Evolutionary conservation across 179 eudicot species (phyloP), one percentile per base, ranked within the genome.

Genomic region (Drosera spatulata): DNA sequence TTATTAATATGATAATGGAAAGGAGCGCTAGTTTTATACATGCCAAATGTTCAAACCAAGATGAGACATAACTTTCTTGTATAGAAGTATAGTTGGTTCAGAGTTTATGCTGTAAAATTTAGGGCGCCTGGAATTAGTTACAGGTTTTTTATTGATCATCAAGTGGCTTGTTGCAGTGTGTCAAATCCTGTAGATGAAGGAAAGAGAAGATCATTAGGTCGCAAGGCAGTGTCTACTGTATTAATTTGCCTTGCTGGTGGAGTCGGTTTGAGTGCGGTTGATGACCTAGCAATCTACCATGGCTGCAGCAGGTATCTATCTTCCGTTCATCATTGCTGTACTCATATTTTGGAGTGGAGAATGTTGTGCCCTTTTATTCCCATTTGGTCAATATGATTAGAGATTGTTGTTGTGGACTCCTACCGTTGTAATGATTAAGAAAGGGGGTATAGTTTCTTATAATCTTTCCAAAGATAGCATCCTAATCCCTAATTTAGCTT

Each of bases 231-330:
- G 15, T 82, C 96, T 0, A 85, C 80, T 1, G 84, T 66, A n/a
- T 61, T 91, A 64, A 61, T 91, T 56, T 79, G 85, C 67, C 75
- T 91, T 41, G 84, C 98, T 0, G 96, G 96, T n/a, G 95, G 96
- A 62, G 87, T 91, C 56, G 96, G 91, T 73, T 73, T 91, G 79
- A 91, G 98, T 74, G 98, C 95, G 53, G 73, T 85, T 61, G 83
- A 85, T 67, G 98, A 91, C 64, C 91, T 88, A 60, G 66, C 79
- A 39, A 82, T 91, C 66, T 88, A 79, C 69, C 82, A 81, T 39
- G 88, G 88, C 63, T 91, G 96, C 70, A 88, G 87, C 81, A 85
- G 91, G 98, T 91, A 70, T 48, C 57, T 60, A 11, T 37, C 13
- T 50, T 50, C n/a, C 10, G 10, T 4, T 46, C 11, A 6, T 46